Conservation (phyloP, 2,329 filamentous ascomycete species). For the Beauveria sp. region DNA sequence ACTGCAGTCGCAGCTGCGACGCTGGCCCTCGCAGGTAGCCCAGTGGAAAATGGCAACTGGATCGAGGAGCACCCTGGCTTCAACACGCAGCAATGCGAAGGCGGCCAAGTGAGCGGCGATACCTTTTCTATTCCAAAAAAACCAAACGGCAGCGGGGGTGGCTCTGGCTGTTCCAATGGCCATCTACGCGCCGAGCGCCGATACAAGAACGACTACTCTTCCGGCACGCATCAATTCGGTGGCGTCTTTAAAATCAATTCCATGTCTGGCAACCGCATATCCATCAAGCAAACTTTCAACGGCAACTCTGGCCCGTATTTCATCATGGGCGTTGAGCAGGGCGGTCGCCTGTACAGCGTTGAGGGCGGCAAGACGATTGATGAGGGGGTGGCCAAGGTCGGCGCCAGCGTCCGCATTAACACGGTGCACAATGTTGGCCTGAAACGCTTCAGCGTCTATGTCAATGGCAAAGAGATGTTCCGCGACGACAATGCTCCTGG, state of each 20-base stretch:
- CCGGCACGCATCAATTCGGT: constrained; percentile 15
- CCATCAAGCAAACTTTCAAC: constrained; percentile 21
- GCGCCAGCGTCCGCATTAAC: constrained; percentile 17
- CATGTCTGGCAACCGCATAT: constrained; percentile 16
- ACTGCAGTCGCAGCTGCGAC: background rate
- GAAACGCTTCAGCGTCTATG: constrained; percentile 17
- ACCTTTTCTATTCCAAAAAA: constrained; percentile 1
- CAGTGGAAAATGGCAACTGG: constrained; percentile 9
- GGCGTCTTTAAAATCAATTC: constrained; percentile 19
- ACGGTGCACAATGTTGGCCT: constrained; percentile 18
- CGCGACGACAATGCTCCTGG: constrained; percentile 15
- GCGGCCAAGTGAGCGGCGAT: constrained; percentile 4
- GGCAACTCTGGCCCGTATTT: constrained; percentile 16
- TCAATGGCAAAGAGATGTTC: constrained; percentile 17
- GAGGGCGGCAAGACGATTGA: constrained; percentile 17
- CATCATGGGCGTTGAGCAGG: constrained; percentile 16
- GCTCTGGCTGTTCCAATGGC: constrained; percentile 9
- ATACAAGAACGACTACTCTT: constrained; percentile 9
- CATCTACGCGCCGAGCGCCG: constrained; percentile 10
- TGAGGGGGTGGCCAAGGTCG: constrained; percentile 15
- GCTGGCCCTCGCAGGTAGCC: background rate
- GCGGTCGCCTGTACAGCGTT: constrained; percentile 17
- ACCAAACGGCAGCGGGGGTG: background rate
- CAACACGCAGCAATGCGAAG: constrained; percentile 5
- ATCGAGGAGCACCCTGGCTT: background rate